phyloP scores from a whole-genome alignment of 2,329 filamentous ascomycete species.

The Colletotrichum viniferum region DNA sequence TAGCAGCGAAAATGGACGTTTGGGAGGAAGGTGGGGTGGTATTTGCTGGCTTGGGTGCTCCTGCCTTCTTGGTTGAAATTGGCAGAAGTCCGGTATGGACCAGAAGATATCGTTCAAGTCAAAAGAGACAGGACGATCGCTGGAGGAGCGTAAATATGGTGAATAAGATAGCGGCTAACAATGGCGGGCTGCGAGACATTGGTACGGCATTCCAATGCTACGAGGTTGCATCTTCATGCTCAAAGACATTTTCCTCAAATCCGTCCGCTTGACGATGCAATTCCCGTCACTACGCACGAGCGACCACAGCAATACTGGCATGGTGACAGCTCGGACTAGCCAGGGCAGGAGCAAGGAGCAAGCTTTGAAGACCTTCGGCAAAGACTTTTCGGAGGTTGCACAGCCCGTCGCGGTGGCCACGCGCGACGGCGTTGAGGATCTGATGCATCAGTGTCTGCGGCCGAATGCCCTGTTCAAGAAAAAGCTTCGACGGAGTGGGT shows the following conservation, averaged over 20 bases:
- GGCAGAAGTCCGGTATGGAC: neutral
- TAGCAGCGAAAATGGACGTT: neutral
- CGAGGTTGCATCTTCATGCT: no score
- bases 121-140: neutral
- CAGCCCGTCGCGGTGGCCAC: neutral
- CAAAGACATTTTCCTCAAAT: no score
- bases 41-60: neutral
- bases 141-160: no score
- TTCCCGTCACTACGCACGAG: no score
- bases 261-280: no score
- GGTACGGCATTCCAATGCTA: no score
- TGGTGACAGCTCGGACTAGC: no score
- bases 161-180: no score
- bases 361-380: neutral
- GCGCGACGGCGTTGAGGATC: neutral
- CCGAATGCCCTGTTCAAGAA: neutral
- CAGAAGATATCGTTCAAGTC: neutral
- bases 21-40: neutral
- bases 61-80: neutral
- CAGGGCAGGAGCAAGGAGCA: no score
- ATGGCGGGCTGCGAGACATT: no score
- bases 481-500: neutral
- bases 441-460: neutral
- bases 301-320: no score
- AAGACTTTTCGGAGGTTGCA: neutral